phyloP scores from a whole-genome alignment of 306 rosid species.

The Acacia melanoxylon region DNA sequence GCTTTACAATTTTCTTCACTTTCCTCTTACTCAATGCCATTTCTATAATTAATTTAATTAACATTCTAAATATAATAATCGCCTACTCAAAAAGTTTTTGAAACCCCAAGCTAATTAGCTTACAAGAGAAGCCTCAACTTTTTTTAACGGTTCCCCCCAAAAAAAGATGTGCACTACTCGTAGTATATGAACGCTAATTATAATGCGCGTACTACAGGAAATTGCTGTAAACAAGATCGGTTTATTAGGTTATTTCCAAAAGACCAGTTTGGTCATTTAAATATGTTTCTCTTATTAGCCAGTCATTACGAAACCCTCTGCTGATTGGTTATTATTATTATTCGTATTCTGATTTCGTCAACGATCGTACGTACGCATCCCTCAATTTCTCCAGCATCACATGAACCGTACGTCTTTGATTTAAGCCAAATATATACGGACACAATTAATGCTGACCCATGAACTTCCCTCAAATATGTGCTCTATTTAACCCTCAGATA shows the following conservation, averaged over 20 bases:
- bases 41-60: background rate
- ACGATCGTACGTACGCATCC: background rate
- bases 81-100: slow-evolving; percentile 35
- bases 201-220: background rate
- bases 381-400: background rate
- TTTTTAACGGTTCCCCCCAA: background rate
- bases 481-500: background rate
- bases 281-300: background rate
- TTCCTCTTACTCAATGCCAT: slow-evolving; percentile 35
- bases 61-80: slow-evolving; percentile 9
- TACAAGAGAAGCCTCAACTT: slow-evolving; percentile 36
- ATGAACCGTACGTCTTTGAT: background rate
- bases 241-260: background rate
- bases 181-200: background rate
- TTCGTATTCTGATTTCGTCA: background rate
- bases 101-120: slow-evolving; percentile 30
- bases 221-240: background rate
- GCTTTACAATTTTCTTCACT: slow-evolving; percentile 53
- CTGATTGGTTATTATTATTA: background rate
- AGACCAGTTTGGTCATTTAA: background rate
- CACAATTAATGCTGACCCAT: background rate
- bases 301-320: background rate
- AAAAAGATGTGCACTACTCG: background rate
- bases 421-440: background rate
- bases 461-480: background rate